Conservation (phyloP, 1,284 basidiomycete species). For the Rhodotorula sp. region DNA sequence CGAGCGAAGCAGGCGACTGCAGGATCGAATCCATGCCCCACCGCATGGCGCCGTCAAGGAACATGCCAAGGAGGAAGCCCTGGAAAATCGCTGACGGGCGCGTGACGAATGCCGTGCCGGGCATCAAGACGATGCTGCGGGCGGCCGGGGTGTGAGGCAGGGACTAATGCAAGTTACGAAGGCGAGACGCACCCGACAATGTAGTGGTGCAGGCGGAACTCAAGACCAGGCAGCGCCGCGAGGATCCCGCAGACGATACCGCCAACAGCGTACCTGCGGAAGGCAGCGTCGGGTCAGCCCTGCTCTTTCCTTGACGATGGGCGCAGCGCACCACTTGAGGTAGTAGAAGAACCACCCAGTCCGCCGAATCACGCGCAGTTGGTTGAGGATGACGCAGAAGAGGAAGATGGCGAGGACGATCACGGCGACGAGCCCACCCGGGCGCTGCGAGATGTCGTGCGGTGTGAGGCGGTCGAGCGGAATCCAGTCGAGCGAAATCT, state of each 20-base stretch:
- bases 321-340: slow-evolving; percentile 48
- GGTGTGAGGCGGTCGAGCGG: slow-evolving; percentile 72
- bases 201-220: slow-evolving; percentile 46
- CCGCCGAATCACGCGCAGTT: slow-evolving; percentile 77
- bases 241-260: slow-evolving; percentile 68
- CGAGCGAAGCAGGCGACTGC: slow-evolving; percentile 73
- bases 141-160: slow-evolving; percentile 55
- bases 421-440: slow-evolving; percentile 70
- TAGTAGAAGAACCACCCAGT: slow-evolving; percentile 72
- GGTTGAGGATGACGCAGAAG: slow-evolving; percentile 65
- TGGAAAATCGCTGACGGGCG: slow-evolving; percentile 74
- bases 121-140: slow-evolving; percentile 70
- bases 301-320: neutral
- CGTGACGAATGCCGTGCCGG: slow-evolving; percentile 78
- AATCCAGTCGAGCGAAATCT: slow-evolving; percentile 58
- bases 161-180: slow-evolving; percentile 24
- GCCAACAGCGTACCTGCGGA: slow-evolving; percentile 54
- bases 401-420: slow-evolving; percentile 67
- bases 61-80: slow-evolving; percentile 78
- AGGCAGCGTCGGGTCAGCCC: too few species aligned
- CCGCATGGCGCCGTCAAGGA: slow-evolving; percentile 57
- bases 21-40: slow-evolving; percentile 79
- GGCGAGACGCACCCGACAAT: slow-evolving; percentile 31
- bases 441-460: slow-evolving; percentile 67
- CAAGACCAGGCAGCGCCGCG: slow-evolving; percentile 64